Conservation (phyloP, 257 asterid species). For the Plectranthus barbatus region DNA sequence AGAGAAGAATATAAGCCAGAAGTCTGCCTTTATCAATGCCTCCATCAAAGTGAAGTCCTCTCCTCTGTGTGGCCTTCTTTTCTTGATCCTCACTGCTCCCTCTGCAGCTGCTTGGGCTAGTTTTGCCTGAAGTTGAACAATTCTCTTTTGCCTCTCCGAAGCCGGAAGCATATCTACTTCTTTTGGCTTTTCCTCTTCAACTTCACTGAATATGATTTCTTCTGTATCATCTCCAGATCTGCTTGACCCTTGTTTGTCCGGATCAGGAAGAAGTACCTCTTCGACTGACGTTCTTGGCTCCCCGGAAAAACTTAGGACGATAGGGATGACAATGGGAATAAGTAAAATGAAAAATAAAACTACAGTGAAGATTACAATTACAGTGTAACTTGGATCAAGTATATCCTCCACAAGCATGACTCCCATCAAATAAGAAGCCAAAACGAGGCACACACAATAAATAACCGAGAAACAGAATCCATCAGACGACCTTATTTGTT, state of each 20-base stretch:
- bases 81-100: slow-evolving; percentile 48
- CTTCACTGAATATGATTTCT: slow-evolving; percentile 38
- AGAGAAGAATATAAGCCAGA: slow-evolving; percentile 60
- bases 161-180: slow-evolving; percentile 44
- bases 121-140: slow-evolving; percentile 41
- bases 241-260: slow-evolving; percentile 25
- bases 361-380: slow-evolving; percentile 23
- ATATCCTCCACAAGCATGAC: slow-evolving; percentile 47
- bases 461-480: slow-evolving; percentile 23
- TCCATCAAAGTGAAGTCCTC: slow-evolving; percentile 48
- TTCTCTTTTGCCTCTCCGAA: slow-evolving; percentile 40
- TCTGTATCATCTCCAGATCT: slow-evolving; percentile 14
- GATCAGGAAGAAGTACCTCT: slow-evolving; percentile 26
- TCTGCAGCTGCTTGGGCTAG: slow-evolving; percentile 57
- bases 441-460: slow-evolving; percentile 29
- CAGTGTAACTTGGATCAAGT: slow-evolving; percentile 20
- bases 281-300: slow-evolving; percentile 17
- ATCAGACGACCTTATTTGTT: slow-evolving; percentile 31
- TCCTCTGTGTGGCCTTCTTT: slow-evolving; percentile 49
- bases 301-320: slow-evolving; percentile 10
- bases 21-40: slow-evolving; percentile 45
- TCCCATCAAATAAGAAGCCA: slow-evolving; percentile 45
- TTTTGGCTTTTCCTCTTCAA: slow-evolving; percentile 44
- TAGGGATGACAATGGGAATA: slow-evolving; percentile 29
- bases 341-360: slow-evolving; percentile 26